Percentiles rank a stretch among this genome's conserved stretches.
Conservation (phyloP, 768 basidiomycete genomes). For the Pleurotus platypus region DNA sequence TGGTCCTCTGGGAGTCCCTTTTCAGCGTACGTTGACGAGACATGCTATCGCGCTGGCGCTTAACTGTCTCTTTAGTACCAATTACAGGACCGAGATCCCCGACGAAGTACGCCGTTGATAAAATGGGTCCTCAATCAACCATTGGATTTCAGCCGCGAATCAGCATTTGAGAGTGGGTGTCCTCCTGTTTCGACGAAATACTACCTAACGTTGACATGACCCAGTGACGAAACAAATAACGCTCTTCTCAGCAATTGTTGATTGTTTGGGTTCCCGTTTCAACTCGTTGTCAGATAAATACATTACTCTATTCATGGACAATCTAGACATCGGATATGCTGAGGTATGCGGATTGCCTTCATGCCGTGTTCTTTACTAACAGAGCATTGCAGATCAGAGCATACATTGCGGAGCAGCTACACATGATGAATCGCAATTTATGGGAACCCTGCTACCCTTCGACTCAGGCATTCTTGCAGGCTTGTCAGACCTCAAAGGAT, state of each 20-base stretch:
- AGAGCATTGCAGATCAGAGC: constrained; percentile 51
- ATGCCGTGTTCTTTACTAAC: background rate
- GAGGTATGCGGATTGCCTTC: constrained; percentile 48
- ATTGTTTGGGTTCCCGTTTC: constrained; percentile 64
- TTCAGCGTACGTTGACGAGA: constrained; percentile 42
- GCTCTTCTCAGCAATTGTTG: constrained; percentile 63
- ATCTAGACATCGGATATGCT: constrained; percentile 79
- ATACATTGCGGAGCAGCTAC: constrained; percentile 65
- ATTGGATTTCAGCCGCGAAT: constrained; percentile 80
- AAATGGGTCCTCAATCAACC: constrained; percentile 76
- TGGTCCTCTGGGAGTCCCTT: constrained; percentile 69
- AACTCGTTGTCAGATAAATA: constrained; percentile 65
- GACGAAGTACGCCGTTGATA: constrained; percentile 67
- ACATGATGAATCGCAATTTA: constrained; percentile 50
- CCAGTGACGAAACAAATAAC: constrained; percentile 76
- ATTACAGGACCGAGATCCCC: constrained; percentile 73
- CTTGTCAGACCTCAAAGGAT: constrained; percentile 49
- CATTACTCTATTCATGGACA: constrained; percentile 66
- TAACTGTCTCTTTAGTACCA: constrained; percentile 31
- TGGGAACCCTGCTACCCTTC: constrained; percentile 71
- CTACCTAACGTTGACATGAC: constrained; percentile 8
- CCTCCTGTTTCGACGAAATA: background rate
- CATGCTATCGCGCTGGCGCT: constrained; percentile 6
- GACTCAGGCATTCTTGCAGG: constrained; percentile 46
- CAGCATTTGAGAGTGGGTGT: constrained; percentile 77